A percentile compares a stretch with the other conserved stretches of the same genome.
phyloP scores from a whole-genome alignment of 2,329 filamentous ascomycete species.

The Huntiella decipiens region DNA sequence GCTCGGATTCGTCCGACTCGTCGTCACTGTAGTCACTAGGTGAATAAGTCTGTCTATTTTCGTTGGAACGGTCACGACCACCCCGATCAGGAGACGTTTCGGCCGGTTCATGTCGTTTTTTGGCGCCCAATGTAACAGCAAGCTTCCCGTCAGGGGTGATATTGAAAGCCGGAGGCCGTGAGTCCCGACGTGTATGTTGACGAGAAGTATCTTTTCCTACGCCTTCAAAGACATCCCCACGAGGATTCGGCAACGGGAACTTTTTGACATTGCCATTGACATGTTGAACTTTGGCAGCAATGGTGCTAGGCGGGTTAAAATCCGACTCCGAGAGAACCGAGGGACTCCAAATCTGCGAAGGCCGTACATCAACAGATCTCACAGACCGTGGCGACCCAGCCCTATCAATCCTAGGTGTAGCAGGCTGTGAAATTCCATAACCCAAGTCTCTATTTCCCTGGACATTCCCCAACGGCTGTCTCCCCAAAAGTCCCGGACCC shows the following conservation, averaged over 20 bases:
- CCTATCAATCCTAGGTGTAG: constrained; percentile 3
- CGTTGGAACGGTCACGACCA: too few species aligned
- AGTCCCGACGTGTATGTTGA: constrained; percentile 6
- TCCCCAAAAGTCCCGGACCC: background rate
- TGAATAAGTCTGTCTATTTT: too few species aligned
- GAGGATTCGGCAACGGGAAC: background rate
- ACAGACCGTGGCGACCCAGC: constrained; percentile 8
- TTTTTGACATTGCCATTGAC: background rate
- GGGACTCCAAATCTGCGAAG: constrained; percentile 11
- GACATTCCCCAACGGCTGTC: constrained; percentile 6
- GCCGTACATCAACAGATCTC: constrained; percentile 8
- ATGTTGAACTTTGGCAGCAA: constrained; percentile 6
- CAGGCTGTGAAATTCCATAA: background rate
- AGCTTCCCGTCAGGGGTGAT: constrained; percentile 10
- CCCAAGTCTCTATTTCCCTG: background rate
- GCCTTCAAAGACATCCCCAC: constrained; percentile 8
- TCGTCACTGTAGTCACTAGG: constrained; percentile 1
- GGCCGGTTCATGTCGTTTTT: background rate
- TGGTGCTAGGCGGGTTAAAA: constrained; percentile 12
- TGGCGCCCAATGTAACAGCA: background rate
- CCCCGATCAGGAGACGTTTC: too few species aligned
- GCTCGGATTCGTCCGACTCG: constrained; percentile 1
- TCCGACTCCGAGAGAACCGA: constrained; percentile 13
- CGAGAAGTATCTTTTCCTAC: constrained; percentile 7
- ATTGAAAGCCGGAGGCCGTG: constrained; percentile 8